A percentile compares a stretch with the other conserved stretches of the same genome.
Conservation (phyloP, 2,329 filamentous ascomycete genomes). For the Fusarium duplospermum region DNA sequence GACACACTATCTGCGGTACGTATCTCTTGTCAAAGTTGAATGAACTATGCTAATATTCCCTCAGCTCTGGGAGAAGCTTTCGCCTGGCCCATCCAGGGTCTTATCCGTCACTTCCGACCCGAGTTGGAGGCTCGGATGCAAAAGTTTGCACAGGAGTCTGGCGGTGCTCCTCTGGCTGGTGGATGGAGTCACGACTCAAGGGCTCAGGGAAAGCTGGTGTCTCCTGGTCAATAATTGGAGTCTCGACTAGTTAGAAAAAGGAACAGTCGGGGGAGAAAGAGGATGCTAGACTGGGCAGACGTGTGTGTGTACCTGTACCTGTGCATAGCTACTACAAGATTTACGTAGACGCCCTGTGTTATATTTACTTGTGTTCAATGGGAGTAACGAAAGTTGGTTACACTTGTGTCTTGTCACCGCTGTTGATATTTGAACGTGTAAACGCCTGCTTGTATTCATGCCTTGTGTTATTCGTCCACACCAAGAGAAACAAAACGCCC, state of each 20-base stretch:
- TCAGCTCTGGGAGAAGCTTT: constrained; percentile 94
- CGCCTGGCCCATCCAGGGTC: constrained; percentile 96
- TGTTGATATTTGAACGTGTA: background rate
- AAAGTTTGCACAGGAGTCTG: constrained; percentile 78
- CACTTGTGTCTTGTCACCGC: background rate
- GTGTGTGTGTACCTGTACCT: constrained; percentile 43
- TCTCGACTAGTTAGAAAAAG: constrained; percentile 26
- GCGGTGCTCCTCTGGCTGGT: constrained; percentile 82
- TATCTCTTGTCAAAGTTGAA: constrained; percentile 25
- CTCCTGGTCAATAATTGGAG: constrained; percentile 83
- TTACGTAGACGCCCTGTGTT: constrained; percentile 45
- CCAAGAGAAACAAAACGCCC: background rate
- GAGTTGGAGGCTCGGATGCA: constrained; percentile 93
- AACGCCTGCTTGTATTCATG: background rate
- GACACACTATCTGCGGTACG: constrained; percentile 96
- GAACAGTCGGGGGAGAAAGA: constrained; percentile 19
- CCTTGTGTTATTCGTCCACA: background rate
- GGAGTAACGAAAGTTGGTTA: constrained; percentile 18
- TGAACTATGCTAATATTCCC: constrained; percentile 44
- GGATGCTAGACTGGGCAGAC: constrained; percentile 33
- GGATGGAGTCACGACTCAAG: constrained; percentile 84
- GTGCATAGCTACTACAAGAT: constrained; percentile 44
- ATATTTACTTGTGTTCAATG: constrained; percentile 45
- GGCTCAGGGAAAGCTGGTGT: constrained; percentile 84
- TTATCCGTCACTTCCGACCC: constrained; percentile 97